Base-by-base conservation (phyloP, 768 basidiomycete genomes). In the Trametes elegans region DNA sequence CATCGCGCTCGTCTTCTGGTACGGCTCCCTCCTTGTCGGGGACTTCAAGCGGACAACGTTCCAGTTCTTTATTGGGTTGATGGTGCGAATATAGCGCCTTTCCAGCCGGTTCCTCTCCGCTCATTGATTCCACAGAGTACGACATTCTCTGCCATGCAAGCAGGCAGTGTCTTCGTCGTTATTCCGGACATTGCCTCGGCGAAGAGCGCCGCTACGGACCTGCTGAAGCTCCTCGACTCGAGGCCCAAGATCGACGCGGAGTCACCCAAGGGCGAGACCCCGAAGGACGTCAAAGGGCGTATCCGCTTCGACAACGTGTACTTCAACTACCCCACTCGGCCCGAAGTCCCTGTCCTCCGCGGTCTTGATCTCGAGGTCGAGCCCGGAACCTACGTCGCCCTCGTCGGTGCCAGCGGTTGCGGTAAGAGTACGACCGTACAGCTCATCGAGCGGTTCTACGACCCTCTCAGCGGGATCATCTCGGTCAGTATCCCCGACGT, bases 171-270 rank as follows among this genome's bases (percentile, higher is more conserved):
- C 36, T 90, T 90, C 69, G 75, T 80, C 3, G 89, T 91, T 64
- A 92, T 95, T 1, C 93, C 94, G 35, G 93, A 96, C 67, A 78
- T 92, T 46, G 90, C 89, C 1, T 88, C 88, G 1, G 93, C 94
- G 24, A 84, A 84, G 61, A 78, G 85, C 23, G 87, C 93, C 1
- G 90, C 81, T 0, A 78, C 81, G n/a, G 79, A 88, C 48, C 84
- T 95, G 62, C 74, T 95, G 73, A 80, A 79, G 41, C 72, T 95
- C 9, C 65, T 93, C 18, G 93, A 98, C 64, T 79, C 82, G 0
- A 64, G 65, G 1, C 86, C 90, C 9, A 84, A 88, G 59, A 90
- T 93, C 39, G 93, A 96, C 64, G 83, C 91, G 0, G 84, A 90
- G 59, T 87, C 85, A 1, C 70, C 74, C 1, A 81, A 79, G 40